phyloP scores from a whole-genome alignment of 2,329 filamentous ascomycete genomes.

The Epichloe sp. region DNA sequence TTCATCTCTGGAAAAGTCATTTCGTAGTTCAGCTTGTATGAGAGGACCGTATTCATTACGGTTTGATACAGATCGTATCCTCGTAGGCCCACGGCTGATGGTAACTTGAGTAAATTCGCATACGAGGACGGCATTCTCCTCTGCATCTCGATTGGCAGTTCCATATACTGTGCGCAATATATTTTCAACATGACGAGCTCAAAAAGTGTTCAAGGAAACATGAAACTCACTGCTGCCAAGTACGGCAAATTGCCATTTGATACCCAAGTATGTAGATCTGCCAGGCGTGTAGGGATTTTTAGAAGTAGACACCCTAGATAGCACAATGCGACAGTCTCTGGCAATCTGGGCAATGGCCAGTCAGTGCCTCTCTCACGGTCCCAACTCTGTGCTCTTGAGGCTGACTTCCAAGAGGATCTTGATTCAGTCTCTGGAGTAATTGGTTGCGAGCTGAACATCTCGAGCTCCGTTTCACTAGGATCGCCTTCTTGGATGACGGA shows the following conservation, averaged over 20 bases:
- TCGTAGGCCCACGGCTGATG: conserved; percentile 27
- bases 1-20: conserved; percentile 65
- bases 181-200: background rate
- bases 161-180: conserved; percentile 29
- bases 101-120: conserved; percentile 43
- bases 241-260: conserved; percentile 57
- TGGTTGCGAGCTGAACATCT: conserved; percentile 28
- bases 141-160: conserved; percentile 51
- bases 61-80: conserved; percentile 50
- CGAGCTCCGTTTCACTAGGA: conserved; percentile 15
- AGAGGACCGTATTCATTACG: conserved; percentile 46
- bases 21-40: conserved; percentile 54
- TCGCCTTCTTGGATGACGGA: conserved; percentile 19
- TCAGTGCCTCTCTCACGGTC: conserved; percentile 28
- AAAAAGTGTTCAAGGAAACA: background rate
- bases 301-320: conserved; percentile 69
- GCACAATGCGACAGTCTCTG: conserved; percentile 65
- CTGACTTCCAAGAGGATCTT: conserved; percentile 16
- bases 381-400: conserved; percentile 29
- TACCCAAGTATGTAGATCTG: conserved; percentile 59
- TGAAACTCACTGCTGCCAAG: conserved; percentile 45
- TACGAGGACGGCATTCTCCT: conserved; percentile 50
- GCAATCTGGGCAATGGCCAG: conserved; percentile 50
- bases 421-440: conserved; percentile 8
- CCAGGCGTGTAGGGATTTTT: conserved; percentile 61